Evolutionary conservation across 345 rosid species (phyloP).

Genomic region (Linum usitatissimum): DNA sequence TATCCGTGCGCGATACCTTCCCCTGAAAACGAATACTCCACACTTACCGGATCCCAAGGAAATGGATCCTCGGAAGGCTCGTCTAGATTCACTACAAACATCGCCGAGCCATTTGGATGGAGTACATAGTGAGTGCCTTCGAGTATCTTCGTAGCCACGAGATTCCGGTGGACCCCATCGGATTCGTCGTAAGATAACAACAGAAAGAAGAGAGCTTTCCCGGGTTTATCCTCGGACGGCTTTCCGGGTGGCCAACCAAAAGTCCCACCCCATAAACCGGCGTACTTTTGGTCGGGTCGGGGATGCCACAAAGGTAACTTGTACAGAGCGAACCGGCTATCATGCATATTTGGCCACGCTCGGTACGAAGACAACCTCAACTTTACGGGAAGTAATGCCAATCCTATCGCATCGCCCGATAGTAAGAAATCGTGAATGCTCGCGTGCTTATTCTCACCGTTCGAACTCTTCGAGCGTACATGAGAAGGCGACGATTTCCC

Average conservation of each 20-base stretch:
- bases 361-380: slow-evolving; percentile 53
- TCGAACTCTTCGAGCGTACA: slow-evolving; percentile 31
- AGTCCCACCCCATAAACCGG: slow-evolving; percentile 83
- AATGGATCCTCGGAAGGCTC: slow-evolving; percentile 55
- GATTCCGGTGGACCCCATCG: slow-evolving; percentile 30
- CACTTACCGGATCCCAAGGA: slow-evolving; percentile 52
- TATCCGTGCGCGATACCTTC: slow-evolving; percentile 83
- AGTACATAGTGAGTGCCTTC: slow-evolving; percentile 81
- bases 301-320: slow-evolving; percentile 50
- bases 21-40: slow-evolving; percentile 48
- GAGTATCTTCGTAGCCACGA: slow-evolving; percentile 75
- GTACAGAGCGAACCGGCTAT: slow-evolving; percentile 62
- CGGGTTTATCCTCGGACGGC: slow-evolving; percentile 58
- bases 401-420: slow-evolving; percentile 51
- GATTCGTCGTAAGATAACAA: slow-evolving; percentile 65
- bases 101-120: slow-evolving; percentile 85
- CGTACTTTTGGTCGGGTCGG: slow-evolving; percentile 44
- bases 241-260: slow-evolving; percentile 83
- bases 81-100: slow-evolving; percentile 64
- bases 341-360: slow-evolving; percentile 85
- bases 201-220: slow-evolving; percentile 68
- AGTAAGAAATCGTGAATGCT: slow-evolving; percentile 50
- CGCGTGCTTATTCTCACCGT: slow-evolving; percentile 40
- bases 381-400: slow-evolving; percentile 40
- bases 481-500: slow-evolving; percentile 38